phyloP scores from a whole-genome alignment of 2,329 filamentous ascomycete species.

The Alternaria arborescens region DNA sequence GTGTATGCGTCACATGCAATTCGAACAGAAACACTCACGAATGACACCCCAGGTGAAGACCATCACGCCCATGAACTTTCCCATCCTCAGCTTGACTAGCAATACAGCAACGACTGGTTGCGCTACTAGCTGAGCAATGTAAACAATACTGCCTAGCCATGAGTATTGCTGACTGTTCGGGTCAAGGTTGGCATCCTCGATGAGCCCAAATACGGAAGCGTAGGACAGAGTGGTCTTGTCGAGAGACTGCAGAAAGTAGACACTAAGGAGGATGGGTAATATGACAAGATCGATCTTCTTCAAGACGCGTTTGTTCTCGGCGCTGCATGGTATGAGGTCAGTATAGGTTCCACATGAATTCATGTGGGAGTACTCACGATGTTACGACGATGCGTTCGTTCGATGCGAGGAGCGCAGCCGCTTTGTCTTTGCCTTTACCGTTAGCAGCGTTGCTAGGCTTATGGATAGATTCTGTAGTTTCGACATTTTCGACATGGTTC shows the following conservation, averaged over 20 bases:
- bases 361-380: constrained; percentile 23
- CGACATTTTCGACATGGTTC: constrained; percentile 32
- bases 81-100: constrained; percentile 68
- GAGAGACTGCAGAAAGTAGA: constrained; percentile 70
- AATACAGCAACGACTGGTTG: constrained; percentile 63
- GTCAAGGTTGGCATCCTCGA: constrained; percentile 65
- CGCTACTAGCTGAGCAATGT: constrained; percentile 63
- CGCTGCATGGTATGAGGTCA: constrained; percentile 14
- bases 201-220: constrained; percentile 70
- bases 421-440: constrained; percentile 54
- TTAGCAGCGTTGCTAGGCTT: constrained; percentile 23
- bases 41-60: constrained; percentile 59
- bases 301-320: constrained; percentile 62
- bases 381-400: constrained; percentile 60
- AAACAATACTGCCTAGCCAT: constrained; percentile 62
- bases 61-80: constrained; percentile 65
- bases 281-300: constrained; percentile 62
- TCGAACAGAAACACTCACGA: constrained; percentile 27
- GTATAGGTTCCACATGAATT: too few species aligned
- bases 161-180: constrained; percentile 62
- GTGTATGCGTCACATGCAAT: constrained; percentile 40
- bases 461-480: constrained; percentile 40
- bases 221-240: constrained; percentile 71
- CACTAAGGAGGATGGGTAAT: constrained; percentile 64
- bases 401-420: constrained; percentile 59